Base-by-base conservation (phyloP, 495 filamentous ascomycete genomes). In the Penicillium ochrochloron region DNA sequence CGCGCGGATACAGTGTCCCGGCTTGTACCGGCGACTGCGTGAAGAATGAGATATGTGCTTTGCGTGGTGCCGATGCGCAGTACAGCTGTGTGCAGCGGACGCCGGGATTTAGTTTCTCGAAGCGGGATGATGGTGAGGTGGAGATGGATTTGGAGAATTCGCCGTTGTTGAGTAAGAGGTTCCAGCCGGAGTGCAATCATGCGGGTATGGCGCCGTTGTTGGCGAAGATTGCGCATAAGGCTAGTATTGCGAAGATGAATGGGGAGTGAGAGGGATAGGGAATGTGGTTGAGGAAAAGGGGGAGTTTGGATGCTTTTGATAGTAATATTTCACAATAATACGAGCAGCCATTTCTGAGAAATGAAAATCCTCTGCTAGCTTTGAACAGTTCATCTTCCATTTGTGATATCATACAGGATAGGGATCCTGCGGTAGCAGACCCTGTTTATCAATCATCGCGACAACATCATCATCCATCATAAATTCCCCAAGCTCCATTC, bases 391-490 rank as follows among this genome's bases (percentile, higher is more conserved):
- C 5, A 33, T 33, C 5, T 33, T 6, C 31, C 31, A 33, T 33
- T 33, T 27, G 25, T 27, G 8, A 33, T 17, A 15, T 33, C 21
- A 54, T 33, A 54, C 14, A 10, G 27, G 51, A 41, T 61, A 53
- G 0, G 31, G 46, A 25, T 12, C 46, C 46, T 2, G 46, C 2
- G 59, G 21, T 17, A 66, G 41, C 15, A 60, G 17, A 2, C 59
- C 57, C 12, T 64, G 54, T 10, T 61, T 34, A 60, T 68, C 59
- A 6, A 69, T 62, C 59, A 69, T 59, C 21, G 66, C 69, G 12
- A 73, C 46, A 19, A 81, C 71, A 61, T 80, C 77, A 14, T 74
- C 73, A 65, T 81, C 79, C 42, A 80, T 64, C 76, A 81, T 80
- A 21, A 81, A 81, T 61, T 81, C 79, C 1, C 79, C 77, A 10